These are phyloP conservation scores for Termitomyces sp. DNA, from an alignment of 768 basidiomycete species.

Conservation along the genomic window DNA sequence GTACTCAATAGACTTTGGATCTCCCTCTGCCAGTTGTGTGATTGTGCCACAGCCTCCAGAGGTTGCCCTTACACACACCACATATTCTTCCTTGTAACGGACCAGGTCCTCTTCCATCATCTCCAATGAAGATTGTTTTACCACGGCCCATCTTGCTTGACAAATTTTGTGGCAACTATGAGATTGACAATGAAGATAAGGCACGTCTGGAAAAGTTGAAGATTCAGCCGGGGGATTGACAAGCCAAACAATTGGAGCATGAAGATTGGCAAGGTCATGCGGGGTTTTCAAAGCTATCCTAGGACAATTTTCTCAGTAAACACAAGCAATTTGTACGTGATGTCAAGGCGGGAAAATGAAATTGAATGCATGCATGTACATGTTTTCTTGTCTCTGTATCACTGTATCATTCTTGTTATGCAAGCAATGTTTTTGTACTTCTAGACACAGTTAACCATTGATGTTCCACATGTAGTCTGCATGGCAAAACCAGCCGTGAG, in stretches of 20 bases:
- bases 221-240: background rate
- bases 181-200: no score
- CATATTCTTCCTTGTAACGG: no score
- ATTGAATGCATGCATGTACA: background rate
- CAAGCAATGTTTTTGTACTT: background rate
- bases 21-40: no score
- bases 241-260: background rate
- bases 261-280: background rate
- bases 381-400: background rate
- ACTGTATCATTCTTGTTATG: background rate
- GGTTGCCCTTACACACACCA: no score
- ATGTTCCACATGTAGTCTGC: background rate
- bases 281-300: background rate
- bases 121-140: no score
- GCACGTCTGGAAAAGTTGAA: no score
- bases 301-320: background rate
- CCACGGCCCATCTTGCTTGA: no score
- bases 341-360: background rate
- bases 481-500: background rate
- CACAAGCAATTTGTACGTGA: background rate
- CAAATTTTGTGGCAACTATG: no score
- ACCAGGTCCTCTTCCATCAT: no score
- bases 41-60: no score
- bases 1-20: no score
- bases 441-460: background rate